Conservation (phyloP, 768 basidiomycete genomes). For the Boletus rufocinnamomeus region DNA sequence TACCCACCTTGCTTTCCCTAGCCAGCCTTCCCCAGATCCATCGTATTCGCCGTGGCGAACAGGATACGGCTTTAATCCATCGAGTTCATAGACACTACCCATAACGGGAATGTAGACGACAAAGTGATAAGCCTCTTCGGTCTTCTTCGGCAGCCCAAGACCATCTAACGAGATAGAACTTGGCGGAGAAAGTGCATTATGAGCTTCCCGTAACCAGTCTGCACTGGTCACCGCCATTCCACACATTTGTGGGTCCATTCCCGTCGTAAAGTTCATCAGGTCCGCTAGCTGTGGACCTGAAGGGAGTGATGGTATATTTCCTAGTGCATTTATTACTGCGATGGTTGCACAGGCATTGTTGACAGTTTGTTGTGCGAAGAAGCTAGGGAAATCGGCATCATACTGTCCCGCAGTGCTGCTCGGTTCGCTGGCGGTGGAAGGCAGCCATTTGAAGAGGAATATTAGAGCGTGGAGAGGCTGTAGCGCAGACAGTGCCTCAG, state of each 20-base stretch:
- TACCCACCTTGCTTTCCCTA: conserved; percentile 69
- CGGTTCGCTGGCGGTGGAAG: conserved; percentile 42
- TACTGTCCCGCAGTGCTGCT: conserved; percentile 54
- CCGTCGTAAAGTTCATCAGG: conserved; percentile 72
- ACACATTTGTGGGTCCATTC: conserved; percentile 86
- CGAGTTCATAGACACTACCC: conserved; percentile 89
- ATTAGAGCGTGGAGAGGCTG: conserved; percentile 89
- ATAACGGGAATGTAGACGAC: conserved; percentile 87
- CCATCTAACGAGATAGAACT: conserved; percentile 87
- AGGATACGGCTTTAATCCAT: conserved; percentile 80
- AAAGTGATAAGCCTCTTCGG: conserved; percentile 94
- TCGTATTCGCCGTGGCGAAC: conserved; percentile 78
- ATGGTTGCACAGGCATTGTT: conserved; percentile 98
- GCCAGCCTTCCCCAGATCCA: conserved; percentile 78
- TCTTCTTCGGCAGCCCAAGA: conserved; percentile 63
- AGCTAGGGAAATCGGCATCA: conserved; percentile 77
- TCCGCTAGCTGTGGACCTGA: conserved; percentile 71
- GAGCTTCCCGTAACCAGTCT: conserved; percentile 79
- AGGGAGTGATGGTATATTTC: conserved; percentile 69
- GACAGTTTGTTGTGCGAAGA: conserved; percentile 92
- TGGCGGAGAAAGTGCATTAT: conserved; percentile 92
- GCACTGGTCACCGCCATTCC: conserved; percentile 80
- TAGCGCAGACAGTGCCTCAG: conserved; percentile 67
- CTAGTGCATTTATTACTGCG: conserved; percentile 88
- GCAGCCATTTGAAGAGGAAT: conserved; percentile 97